These are phyloP conservation scores for Colletotrichum plurivorum DNA, from an alignment of 2,329 filamentous ascomycete species.

Conservation along the genomic window DNA sequence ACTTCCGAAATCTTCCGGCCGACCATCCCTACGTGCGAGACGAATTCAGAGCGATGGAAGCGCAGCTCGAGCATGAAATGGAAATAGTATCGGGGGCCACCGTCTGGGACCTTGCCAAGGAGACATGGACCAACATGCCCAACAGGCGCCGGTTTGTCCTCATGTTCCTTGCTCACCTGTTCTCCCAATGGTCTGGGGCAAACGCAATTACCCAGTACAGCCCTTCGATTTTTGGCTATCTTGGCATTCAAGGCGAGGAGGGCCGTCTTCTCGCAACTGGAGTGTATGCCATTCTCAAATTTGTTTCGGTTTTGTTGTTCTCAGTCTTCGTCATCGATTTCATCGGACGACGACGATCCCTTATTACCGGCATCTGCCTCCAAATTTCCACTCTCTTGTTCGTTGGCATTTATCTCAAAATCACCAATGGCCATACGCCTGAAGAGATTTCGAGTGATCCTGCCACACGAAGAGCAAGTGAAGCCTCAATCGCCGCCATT, in stretches of 20 bases:
- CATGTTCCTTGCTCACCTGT: conserved; percentile 48
- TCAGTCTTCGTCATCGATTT: conserved; percentile 50
- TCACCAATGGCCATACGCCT: conserved; percentile 45
- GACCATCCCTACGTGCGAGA: conserved; percentile 46
- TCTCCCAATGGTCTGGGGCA: conserved; percentile 48
- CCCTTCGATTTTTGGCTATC: conserved; percentile 48
- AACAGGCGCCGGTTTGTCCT: conserved; percentile 49
- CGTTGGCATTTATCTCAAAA: conserved; percentile 48
- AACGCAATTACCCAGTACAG: conserved; percentile 50
- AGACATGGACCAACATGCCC: conserved; percentile 47
- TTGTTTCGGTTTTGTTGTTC: conserved; percentile 46
- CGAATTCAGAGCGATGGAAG: conserved; percentile 49
- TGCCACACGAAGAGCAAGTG: conserved; percentile 48
- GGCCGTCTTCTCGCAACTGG: conserved; percentile 46
- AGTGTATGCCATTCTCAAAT: conserved; percentile 46
- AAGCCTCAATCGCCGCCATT: conserved; percentile 58
- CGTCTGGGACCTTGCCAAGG: conserved; percentile 49
- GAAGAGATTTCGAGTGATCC: conserved; percentile 41
- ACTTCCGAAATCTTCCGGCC: conserved; percentile 45
- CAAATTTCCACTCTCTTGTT: conserved; percentile 50
- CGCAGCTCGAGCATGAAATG: conserved; percentile 50
- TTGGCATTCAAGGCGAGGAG: conserved; percentile 45
- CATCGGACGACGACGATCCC: too few species aligned
- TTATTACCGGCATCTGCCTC: conserved; percentile 49
- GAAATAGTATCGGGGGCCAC: conserved; percentile 50